Evolutionary conservation across 495 filamentous ascomycete species (phyloP).

Genomic region (Neurospora sp.): DNA sequence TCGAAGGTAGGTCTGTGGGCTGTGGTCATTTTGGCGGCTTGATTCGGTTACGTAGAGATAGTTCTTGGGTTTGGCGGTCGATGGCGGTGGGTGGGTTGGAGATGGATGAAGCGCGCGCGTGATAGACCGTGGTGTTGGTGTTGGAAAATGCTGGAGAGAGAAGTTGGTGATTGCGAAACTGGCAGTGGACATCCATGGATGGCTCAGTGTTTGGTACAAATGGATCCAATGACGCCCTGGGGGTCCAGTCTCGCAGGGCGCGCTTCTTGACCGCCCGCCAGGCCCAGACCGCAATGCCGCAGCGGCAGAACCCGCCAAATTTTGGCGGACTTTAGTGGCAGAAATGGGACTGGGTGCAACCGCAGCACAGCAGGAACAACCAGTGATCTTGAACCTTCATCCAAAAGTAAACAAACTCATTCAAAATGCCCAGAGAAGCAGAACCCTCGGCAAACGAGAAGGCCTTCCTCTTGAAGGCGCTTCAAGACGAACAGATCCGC

Average conservation of each 20-base stretch:
- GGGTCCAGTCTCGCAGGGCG: neutral
- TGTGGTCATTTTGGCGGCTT: constrained; percentile 50
- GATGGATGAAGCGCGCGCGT: neutral
- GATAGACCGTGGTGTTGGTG: neutral
- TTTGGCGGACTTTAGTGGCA: constrained; percentile 21
- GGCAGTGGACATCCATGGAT: neutral
- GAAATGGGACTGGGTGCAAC: constrained; percentile 13
- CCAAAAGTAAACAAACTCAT: neutral
- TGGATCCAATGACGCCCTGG: neutral
- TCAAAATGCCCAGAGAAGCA: constrained; percentile 77
- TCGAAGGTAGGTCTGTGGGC: constrained; percentile 91
- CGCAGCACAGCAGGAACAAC: neutral
- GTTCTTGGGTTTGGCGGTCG: neutral
- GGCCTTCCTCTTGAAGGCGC: constrained; percentile 63
- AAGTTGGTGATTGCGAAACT: neutral
- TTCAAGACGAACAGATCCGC: constrained; percentile 58
- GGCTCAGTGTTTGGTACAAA: neutral
- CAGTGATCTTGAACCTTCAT: constrained; percentile 7
- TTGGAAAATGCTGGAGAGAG: neutral
- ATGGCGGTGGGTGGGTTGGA: neutral
- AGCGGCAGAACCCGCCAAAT: constrained; percentile 16
- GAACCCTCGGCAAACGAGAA: constrained; percentile 72
- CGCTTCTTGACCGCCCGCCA: constrained; percentile 10
- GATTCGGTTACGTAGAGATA: neutral
- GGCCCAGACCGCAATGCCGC: neutral